These are phyloP conservation scores for Moniliella sp. DNA, from an alignment of 1,284 basidiomycete genomes.

Conservation along the genomic window DNA sequence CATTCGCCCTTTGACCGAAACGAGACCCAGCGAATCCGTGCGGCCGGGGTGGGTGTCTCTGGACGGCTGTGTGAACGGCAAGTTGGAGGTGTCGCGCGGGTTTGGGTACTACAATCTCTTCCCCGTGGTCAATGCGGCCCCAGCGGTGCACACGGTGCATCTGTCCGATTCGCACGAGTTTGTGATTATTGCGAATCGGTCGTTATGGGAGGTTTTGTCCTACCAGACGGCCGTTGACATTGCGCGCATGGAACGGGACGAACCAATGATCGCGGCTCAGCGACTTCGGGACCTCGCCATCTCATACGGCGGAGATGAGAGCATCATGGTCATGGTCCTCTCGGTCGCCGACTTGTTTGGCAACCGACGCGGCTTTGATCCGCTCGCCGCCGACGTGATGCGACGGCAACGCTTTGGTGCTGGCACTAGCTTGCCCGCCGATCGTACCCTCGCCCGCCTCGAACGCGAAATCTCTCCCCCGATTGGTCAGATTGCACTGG, in stretches of 20 bases:
- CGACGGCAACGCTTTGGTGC: too few species aligned
- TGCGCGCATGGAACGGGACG: slow-evolving; percentile 55
- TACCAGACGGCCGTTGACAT: slow-evolving; percentile 94
- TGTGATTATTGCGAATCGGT: slow-evolving; percentile 78
- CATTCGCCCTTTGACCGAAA: slow-evolving; percentile 75
- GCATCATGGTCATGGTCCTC: slow-evolving; percentile 95
- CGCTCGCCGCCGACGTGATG: slow-evolving; percentile 39
- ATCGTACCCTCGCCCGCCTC: slow-evolving; percentile 41
- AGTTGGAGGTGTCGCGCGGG: slow-evolving; percentile 68
- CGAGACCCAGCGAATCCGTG: slow-evolving; percentile 67
- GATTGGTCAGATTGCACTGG: slow-evolving; percentile 67
- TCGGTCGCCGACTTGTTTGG: slow-evolving; percentile 62
- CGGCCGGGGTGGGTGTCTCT: slow-evolving; percentile 87
- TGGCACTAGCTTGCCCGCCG: slow-evolving; percentile 20
- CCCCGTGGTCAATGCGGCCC: slow-evolving; percentile 72
- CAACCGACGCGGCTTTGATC: too few species aligned
- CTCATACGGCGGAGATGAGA: slow-evolving; percentile 80
- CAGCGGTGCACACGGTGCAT: slow-evolving; percentile 51
- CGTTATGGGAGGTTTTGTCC: slow-evolving; percentile 79
- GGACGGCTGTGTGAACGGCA: slow-evolving; percentile 77
- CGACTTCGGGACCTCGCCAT: slow-evolving; percentile 90
- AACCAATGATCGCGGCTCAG: slow-evolving; percentile 91
- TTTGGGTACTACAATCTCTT: slow-evolving; percentile 83
- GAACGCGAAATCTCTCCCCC: slow-evolving; percentile 69
- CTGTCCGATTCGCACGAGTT: slow-evolving; percentile 79